Evolutionary conservation across 2,329 filamentous ascomycete species (phyloP).

Genomic region (Xylariaceae sp.): DNA sequence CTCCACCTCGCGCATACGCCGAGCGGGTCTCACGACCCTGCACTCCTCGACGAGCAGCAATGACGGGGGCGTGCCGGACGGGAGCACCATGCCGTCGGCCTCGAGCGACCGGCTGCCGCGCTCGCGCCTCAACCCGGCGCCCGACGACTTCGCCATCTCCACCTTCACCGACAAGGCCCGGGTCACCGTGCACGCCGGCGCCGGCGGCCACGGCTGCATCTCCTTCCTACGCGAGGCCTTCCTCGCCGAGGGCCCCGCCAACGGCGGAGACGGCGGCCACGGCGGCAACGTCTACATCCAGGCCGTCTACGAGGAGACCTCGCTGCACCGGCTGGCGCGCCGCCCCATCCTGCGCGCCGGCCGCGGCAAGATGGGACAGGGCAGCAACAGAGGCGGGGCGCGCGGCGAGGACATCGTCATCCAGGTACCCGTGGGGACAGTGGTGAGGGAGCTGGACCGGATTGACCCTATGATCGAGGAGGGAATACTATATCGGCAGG

Average conservation of each 20-base stretch:
- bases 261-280: slow-evolving; percentile 90
- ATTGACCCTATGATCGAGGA: slow-evolving; percentile 77
- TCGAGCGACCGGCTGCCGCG: slow-evolving; percentile 44
- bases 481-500: slow-evolving; percentile 40
- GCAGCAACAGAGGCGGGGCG: slow-evolving; percentile 72
- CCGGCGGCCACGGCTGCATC: slow-evolving; percentile 88
- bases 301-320: slow-evolving; percentile 87
- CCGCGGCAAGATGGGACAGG: slow-evolving; percentile 76
- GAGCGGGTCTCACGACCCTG: slow-evolving; percentile 31
- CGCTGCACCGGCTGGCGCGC: slow-evolving; percentile 86
- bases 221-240: slow-evolving; percentile 93
- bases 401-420: slow-evolving; percentile 86
- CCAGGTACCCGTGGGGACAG: slow-evolving; percentile 88
- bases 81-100: slow-evolving; percentile 32
- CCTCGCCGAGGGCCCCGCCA: slow-evolving; percentile 83
- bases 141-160: slow-evolving; percentile 80
- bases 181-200: slow-evolving; percentile 75
- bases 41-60: slow-evolving; percentile 25
- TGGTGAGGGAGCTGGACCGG: slow-evolving; percentile 80
- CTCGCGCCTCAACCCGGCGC: slow-evolving; percentile 75
- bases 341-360: slow-evolving; percentile 74
- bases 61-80: background rate
- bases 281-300: slow-evolving; percentile 95
- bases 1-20: slow-evolving; percentile 29
- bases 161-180: slow-evolving; percentile 87